Evolutionary conservation across 805 yeast genomes (phyloP).

Genomic region (Yamadazyma kitorensis): DNA sequence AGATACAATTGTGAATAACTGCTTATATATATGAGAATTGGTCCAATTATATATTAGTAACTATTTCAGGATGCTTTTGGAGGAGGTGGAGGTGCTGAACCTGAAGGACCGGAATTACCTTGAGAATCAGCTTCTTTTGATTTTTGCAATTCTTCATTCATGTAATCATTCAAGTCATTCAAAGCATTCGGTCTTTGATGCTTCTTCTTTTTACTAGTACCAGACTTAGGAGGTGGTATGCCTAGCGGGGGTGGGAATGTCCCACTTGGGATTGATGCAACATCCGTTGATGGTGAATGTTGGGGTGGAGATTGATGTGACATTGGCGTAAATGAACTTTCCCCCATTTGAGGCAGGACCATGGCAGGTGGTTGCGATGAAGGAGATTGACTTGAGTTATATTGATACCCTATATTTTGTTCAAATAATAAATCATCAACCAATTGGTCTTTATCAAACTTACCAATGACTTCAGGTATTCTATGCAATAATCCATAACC

Average conservation of each 20-base stretch:
- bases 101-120: conserved; percentile 2
- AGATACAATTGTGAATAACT: background rate
- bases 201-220: conserved; percentile 27
- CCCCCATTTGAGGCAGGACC: conserved; percentile 1
- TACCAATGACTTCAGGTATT: conserved; percentile 65
- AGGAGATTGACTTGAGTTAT: conserved; percentile 8
- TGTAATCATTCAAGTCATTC: conserved; percentile 33
- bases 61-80: conserved; percentile 14
- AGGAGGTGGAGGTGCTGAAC: conserved; percentile 35
- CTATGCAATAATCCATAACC: conserved; percentile 90
- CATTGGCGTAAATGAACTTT: conserved; percentile 11
- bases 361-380: conserved; percentile 5
- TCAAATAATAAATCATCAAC: conserved; percentile 36
- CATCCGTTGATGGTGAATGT: no score
- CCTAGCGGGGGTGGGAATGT: conserved; percentile 14
- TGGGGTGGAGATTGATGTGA: conserved; percentile 10
- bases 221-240: conserved; percentile 20
- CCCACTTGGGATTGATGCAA: no score
- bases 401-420: conserved; percentile 17
- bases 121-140: conserved; percentile 34
- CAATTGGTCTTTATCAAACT: conserved; percentile 38
- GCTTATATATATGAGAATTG: background rate
- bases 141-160: conserved; percentile 43
- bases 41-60: conserved; percentile 1
- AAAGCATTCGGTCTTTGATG: conserved; percentile 19